Evolutionary conservation across 2,329 filamentous ascomycete genomes (phyloP), one percentile per base, ranked within the genome.

Genomic region (Claviceps sp.): DNA sequence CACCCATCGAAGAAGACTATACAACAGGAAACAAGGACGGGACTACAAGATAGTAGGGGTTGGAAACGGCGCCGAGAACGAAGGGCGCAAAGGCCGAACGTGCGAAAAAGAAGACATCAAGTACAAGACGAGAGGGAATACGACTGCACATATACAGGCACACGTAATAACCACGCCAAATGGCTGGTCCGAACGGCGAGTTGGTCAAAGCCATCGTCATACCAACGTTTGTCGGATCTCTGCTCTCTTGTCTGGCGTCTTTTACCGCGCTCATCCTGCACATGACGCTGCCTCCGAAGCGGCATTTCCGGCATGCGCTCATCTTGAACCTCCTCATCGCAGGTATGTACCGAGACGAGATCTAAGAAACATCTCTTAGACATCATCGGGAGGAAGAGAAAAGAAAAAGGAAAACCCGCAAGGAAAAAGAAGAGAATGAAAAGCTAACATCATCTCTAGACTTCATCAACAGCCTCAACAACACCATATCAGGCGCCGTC

Each of bases 381-480:
- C 26, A 8, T 30, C 7, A 2, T 2, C 26, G 26, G 26, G 26
- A 30, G 26, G 26, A 30, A 10, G 26, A 30, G 8, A 10, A 10
- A 30, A 30, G 26, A 30, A 30, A 22, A 30, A 10, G 1, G 26
- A 10, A 10, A 30, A 22, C 22, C 8, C 26, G 8, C 2, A 10
- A 10, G 26, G 8, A 30, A 30, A 30, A 30, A 10, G 7, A 30
- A 30, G 26, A 7, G 26, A 38, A 17, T n/a, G 10, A 48, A 38
- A 48, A 39, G 13, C n/a, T 10, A 22, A 22, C n/a, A 14, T 10
- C 7, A 2, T 17, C 16, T 24, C 3, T 52, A 71, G 69, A 71
- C 51, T 66, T 65, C 50, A 64, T 70, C 45, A 73, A 73, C 56
- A 65, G 65, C 44, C 55, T 67, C 14, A 70, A 71, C 59, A 73